Evolutionary conservation across 1,284 basidiomycete genomes (phyloP).

Genomic region (Sparassis latifolia): DNA sequence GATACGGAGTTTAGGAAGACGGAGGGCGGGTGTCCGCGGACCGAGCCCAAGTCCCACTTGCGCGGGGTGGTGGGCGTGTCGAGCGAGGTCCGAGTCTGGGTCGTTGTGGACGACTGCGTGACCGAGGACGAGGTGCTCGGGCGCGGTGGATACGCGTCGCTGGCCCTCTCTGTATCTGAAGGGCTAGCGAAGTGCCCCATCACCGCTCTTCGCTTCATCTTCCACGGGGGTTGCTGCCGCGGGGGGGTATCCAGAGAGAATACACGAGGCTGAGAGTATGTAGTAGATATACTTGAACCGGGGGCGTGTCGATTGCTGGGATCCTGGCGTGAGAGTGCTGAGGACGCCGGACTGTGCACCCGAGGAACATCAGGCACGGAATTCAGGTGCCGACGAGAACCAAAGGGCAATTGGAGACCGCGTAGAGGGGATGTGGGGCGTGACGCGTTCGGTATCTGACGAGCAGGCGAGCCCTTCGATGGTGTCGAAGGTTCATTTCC

Average conservation of each 20-base stretch:
- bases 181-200: slow-evolving; percentile 49
- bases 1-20: slow-evolving; percentile 30
- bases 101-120: slow-evolving; percentile 45
- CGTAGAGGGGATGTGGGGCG: slow-evolving; percentile 47
- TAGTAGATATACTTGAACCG: slow-evolving; percentile 17
- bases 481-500: slow-evolving; percentile 28
- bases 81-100: slow-evolving; percentile 31
- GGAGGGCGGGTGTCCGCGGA: slow-evolving; percentile 38
- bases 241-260: slow-evolving; percentile 11
- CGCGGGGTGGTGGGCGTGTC: slow-evolving; percentile 37
- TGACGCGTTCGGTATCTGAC: slow-evolving; percentile 28
- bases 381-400: slow-evolving; percentile 28
- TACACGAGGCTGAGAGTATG: slow-evolving; percentile 11
- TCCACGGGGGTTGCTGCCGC: slow-evolving; percentile 22
- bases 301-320: slow-evolving; percentile 11
- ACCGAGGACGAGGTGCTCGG: slow-evolving; percentile 62
- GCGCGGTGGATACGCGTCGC: slow-evolving; percentile 36
- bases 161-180: slow-evolving; percentile 18
- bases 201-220: slow-evolving; percentile 52
- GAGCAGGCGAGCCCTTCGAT: slow-evolving; percentile 22
- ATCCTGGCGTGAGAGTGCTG: not conserved
- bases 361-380: slow-evolving; percentile 2
- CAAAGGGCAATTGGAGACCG: slow-evolving; percentile 44
- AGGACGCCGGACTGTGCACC: no score
- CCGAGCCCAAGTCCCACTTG: slow-evolving; percentile 41